Conservation (phyloP, 2,329 filamentous ascomycete species). For the Alternaria longipes region DNA sequence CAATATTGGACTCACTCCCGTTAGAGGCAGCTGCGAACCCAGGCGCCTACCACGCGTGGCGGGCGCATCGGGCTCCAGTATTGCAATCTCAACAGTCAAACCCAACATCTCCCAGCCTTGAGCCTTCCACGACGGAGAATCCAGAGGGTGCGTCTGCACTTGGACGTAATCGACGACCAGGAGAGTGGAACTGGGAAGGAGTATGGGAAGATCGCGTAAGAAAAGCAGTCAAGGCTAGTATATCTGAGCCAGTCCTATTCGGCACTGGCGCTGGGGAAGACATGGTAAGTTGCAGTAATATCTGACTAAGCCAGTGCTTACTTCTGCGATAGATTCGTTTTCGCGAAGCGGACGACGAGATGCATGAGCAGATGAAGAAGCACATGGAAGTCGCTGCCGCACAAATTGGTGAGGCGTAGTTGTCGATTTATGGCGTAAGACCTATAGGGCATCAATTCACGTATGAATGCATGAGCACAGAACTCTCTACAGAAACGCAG, state of each 20-base stretch:
- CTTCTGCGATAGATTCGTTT: conserved; percentile 49
- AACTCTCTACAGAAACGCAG: background rate
- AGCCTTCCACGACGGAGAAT: conserved; percentile 24
- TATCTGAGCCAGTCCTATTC: conserved; percentile 82
- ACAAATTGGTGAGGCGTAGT: conserved; percentile 26
- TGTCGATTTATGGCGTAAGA: background rate
- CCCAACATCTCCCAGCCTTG: conserved; percentile 38
- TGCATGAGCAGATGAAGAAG: conserved; percentile 43
- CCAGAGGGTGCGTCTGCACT: conserved; percentile 33
- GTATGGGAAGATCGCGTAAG: conserved; percentile 93
- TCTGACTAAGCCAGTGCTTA: conserved; percentile 12
- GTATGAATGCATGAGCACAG: background rate
- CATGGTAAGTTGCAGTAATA: conserved; percentile 62
- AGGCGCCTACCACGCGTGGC: conserved; percentile 95
- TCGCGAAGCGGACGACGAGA: conserved; percentile 46
- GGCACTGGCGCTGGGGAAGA: conserved; percentile 74
- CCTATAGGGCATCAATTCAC: background rate
- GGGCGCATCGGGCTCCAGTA: conserved; percentile 68
- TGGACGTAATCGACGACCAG: conserved; percentile 69
- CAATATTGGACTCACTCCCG: conserved; percentile 79
- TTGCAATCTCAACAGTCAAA: conserved; percentile 35
- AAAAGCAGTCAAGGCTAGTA: conserved; percentile 77
- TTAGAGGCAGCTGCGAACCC: conserved; percentile 86
- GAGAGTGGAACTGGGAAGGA: conserved; percentile 97
- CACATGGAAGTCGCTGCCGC: conserved; percentile 34